Base-by-base conservation (phyloP, 192 early-diverging fungal genomes). In the Entomortierella parvispora region DNA sequence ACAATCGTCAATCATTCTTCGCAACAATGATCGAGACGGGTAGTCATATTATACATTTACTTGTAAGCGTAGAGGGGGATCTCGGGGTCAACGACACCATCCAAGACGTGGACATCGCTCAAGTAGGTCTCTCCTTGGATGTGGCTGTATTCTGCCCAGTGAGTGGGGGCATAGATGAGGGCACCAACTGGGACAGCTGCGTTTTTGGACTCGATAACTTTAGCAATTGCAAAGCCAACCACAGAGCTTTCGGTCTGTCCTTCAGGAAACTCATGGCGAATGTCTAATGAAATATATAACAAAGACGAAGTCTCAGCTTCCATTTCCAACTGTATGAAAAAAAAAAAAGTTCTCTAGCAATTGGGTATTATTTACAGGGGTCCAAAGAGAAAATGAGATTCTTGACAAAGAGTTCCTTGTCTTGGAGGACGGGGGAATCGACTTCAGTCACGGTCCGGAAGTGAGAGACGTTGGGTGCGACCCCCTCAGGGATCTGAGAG, bases 351-450 rank as follows among this genome's bases (percentile, higher is more conserved):
- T 3, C 15, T 11, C 2, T 18, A 6, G 28, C 23, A 5, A 5
- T 4, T 26, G 29, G 14, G n/a, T 5, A 28, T 78, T 65, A 40
- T 89, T 91, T 90, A 77, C 95, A 94, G 11, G 91, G 93, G 80
- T 95, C 92, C 23, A 94, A 79, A 8, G 90, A 92, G n/a, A 94
- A 79, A 53, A 84, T 87, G 18, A 89, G 71, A 40, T 84, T 85
- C 58, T 91, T 89, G 17, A 95, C 62, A 40, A 93, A 47, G 51
- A 84, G 37, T 29, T 87, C 77, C 15, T 77, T 79, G 25, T 87
- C 75, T 29, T 72, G 58, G 20, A 90, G 59, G 2, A 40, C 44
- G 6, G 71, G 71, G 9, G 45, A 32, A 29, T 62, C 65, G 11
- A 31, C 54, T 0, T 44, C 5, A 20, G 58, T 55, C 29, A 67